These are phyloP conservation scores for Huiozyma naganishii DNA, from an alignment of 805 yeast species.

Conservation along the genomic window DNA sequence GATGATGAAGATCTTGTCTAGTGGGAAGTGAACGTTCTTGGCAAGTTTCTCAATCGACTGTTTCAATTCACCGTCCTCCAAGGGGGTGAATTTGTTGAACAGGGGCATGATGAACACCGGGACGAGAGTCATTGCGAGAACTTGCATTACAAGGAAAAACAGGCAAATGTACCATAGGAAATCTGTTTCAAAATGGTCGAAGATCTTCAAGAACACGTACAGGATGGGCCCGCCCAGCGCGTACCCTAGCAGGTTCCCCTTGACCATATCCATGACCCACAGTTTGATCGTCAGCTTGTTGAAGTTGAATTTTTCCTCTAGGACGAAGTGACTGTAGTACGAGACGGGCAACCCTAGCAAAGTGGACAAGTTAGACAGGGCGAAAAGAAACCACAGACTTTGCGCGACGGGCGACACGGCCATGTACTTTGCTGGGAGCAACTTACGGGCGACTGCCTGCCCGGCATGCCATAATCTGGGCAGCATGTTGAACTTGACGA, in stretches of 20 bases:
- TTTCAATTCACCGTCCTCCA: constrained; percentile 83
- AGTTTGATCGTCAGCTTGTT: constrained; percentile 68
- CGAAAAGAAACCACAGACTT: constrained; percentile 53
- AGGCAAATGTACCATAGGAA: constrained; percentile 74
- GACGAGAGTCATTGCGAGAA: constrained; percentile 60
- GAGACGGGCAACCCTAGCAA: constrained; percentile 55
- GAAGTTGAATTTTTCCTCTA: constrained; percentile 90
- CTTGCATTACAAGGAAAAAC: constrained; percentile 59
- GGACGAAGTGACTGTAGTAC: constrained; percentile 70
- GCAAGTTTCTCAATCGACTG: constrained; percentile 75
- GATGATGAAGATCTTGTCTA: constrained; percentile 72
- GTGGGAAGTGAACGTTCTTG: constrained; percentile 65
- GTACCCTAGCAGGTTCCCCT: constrained; percentile 42
- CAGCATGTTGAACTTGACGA: constrained; percentile 49
- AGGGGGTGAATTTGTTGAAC: constrained; percentile 83
- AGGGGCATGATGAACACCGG: constrained; percentile 87
- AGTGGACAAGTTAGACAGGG: constrained; percentile 39
- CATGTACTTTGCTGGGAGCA: constrained; percentile 22
- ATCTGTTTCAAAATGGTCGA: constrained; percentile 66
- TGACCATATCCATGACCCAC: constrained; percentile 66
- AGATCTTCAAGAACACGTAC: constrained; percentile 68
- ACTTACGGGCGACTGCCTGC: constrained; percentile 27
- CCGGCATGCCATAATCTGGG: constrained; percentile 53
- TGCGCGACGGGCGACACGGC: constrained; percentile 55
- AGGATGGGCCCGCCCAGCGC: constrained; percentile 63